Evolutionary conservation across 2,329 filamentous ascomycete genomes (phyloP), one percentile per base, ranked within the genome.

Genomic region (Cercospora nicotianae): DNA sequence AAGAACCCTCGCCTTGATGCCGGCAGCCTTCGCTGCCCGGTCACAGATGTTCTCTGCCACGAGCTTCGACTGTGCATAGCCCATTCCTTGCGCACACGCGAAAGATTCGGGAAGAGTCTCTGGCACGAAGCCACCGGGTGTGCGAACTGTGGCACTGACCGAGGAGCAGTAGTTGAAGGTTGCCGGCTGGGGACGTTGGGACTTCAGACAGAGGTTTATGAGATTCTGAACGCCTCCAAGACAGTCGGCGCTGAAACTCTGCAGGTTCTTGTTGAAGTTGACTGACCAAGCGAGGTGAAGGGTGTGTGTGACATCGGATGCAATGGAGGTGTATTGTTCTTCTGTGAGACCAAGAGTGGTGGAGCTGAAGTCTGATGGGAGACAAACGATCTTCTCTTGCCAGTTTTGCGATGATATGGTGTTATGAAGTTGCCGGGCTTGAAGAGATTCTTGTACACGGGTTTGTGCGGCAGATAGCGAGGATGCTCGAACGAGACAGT

Each of bases 401-500:
- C 45, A 39, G 63, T n/a, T 18, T 53, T 59, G 23, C 12, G 48
- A 8, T 16, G 64, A 61, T 0, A 78, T 67, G 7, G 66, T 67
- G 33, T 80, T 73, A 59, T 78, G 77, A 4, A 83, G 70, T 23
- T 76, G 75, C 4, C 82, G 76, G 9, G 77, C 65, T 3, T 66
- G 70, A 16, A 80, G 75, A 23, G 76, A 80, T 64, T 73, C 75
- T 13, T 75, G 63, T 3, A 82, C 74, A 16, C 81, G 76, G 8
- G 78, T 73, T 2, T 74, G 67, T 0, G 78, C 72, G 7, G 74
- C 72, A 0, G 77, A 67, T 0, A 76, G 70, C 12, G 75, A 75
- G 0, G 76, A 71, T 0, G 83, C 83, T 23, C 86, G 81, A 5
- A 87, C 83, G 86, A 87, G 80, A 65, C 83, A 84, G 77, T 85